Base-by-base conservation (phyloP, 169 alveolate genomes). In the Cryptosporidium viatorum region DNA sequence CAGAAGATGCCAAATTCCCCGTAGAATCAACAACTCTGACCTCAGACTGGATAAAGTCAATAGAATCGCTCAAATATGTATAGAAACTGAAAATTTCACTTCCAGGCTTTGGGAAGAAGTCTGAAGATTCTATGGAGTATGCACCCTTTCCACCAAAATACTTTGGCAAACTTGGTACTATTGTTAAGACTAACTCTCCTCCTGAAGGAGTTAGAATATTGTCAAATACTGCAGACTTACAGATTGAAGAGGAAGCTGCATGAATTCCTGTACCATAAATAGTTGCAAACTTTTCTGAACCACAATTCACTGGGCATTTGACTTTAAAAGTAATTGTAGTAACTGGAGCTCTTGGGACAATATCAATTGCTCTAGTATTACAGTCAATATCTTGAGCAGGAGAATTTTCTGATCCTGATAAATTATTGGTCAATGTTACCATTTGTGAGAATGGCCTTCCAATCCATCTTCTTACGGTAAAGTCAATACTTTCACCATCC, bases 11-110 rank as follows among this genome's bases (percentile, higher is more conserved):
- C 62, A 89, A 87, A 50, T 92, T 84, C 33, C 94, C 94, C 21
- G 68, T 91, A 68, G 97, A 94, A 45, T 96, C 98, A 29, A 96
- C 98, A 8, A 96, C 93, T 14, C 98, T 91, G 45, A 96, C 96
- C 75, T 92, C 93, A 65, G 95, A 93, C 91, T 91, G 95, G 8
- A 96, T 91, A 84, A 94, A 94, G 91, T 96, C 98, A 48, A 94
- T 96, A 16, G 97, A 95, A 70, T 95, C 94, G 35, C 93, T 60
- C 50, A 85, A 92, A 55, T 85, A 85, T 29, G 94, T 91, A 50
- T 74, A 93, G 58, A 91, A 86, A 45, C 94, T 70, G 48, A 91
- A 86, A 60, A 74, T 87, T 29, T 71, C 86, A 65, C 89, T 91
- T 37, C 91, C 93, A 37, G 91, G 92, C 84, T 85, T 92, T 23